A percentile compares a stretch with the other conserved stretches of the same genome.
These are phyloP conservation scores for Agastache rugosa DNA, from an alignment of 257 asterid species.

Conservation along the genomic window DNA sequence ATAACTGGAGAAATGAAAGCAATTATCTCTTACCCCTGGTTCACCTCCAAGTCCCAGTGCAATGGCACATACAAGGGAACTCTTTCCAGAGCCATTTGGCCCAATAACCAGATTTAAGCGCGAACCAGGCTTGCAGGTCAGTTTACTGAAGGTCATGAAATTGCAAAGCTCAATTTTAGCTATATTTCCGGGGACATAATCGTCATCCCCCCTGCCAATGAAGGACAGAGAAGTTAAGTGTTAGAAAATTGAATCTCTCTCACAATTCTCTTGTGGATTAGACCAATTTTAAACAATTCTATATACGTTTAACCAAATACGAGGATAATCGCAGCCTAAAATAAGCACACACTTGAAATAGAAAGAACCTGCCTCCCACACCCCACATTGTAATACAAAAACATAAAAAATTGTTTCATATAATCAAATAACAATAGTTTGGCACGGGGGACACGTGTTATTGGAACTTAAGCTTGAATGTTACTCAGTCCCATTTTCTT, in stretches of 20 bases:
- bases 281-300: constrained; percentile 4
- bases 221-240: constrained; percentile 18
- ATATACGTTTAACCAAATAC: not conserved
- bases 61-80: constrained; percentile 97
- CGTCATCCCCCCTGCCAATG: constrained; percentile 78
- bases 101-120: constrained; percentile 93
- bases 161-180: constrained; percentile 76
- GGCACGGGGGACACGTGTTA: not conserved
- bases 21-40: constrained; percentile 64
- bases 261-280: not conserved
- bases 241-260: constrained; percentile 7
- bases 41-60: constrained; percentile 97
- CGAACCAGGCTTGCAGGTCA: constrained; percentile 78
- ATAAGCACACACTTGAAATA: not conserved
- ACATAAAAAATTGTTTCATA: not conserved
- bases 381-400: not conserved
- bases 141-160: constrained; percentile 85
- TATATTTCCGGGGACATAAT: constrained; percentile 82
- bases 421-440: not conserved
- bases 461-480: not conserved
- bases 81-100: constrained; percentile 97
- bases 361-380: not conserved
- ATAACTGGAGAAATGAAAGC: constrained; percentile 21
- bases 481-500: not conserved
- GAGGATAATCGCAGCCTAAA: constrained; percentile 19